Evolutionary conservation across 2,329 filamentous ascomycete genomes (phyloP), one percentile per base, ranked within the genome.

Genomic region (Tolypocladium guangdongense): DNA sequence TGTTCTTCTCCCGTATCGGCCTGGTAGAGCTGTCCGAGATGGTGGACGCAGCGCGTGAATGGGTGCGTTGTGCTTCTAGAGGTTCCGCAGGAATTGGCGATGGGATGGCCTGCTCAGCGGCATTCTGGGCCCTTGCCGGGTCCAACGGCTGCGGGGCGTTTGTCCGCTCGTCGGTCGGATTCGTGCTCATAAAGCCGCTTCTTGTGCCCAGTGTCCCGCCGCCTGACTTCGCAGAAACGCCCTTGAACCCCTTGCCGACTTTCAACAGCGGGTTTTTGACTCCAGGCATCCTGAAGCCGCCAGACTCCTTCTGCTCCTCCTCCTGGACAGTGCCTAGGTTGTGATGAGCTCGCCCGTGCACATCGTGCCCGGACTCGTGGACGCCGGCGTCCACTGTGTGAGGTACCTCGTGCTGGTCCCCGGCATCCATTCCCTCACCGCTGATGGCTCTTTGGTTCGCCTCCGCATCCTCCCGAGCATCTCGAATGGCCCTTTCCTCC

Each of bases 131-230:
- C 33, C 4, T 41, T 22, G 24, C 16, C 4, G 35, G 20, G 36
- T 30, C 24, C 11, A 41, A 35, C 3, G 20, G 20, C 24, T 48
- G 33, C n/a, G 10, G 43, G 12, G 27, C 16, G 8, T 37, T 12
- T 4, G 14, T 7, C 30, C 46, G 30, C n/a, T 48, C 52, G 8
- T 37, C n/a, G 2, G 45, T n/a, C 5, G 51, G 22, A 67, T 66
- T 54, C 64, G 66, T 55, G 59, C 70, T 60, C 7, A 66, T 57
- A 57, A 83, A 83, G 0, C 80, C 80, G 54, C 82, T 79, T 0
- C 76, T 81, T 5, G 74, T 76, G 52, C 78, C 78, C 22, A 84
- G 61, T 12, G 75, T 74, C 4, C 74, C 78, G 14, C 74, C 72
- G 2, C 73, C 73, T 18, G 74, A 71, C 51, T 73, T 78, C 36